Evolutionary conservation across 805 yeast genomes (phyloP), one percentile per base, ranked within the genome.

Genomic region (Myxozyma neglecta): DNA sequence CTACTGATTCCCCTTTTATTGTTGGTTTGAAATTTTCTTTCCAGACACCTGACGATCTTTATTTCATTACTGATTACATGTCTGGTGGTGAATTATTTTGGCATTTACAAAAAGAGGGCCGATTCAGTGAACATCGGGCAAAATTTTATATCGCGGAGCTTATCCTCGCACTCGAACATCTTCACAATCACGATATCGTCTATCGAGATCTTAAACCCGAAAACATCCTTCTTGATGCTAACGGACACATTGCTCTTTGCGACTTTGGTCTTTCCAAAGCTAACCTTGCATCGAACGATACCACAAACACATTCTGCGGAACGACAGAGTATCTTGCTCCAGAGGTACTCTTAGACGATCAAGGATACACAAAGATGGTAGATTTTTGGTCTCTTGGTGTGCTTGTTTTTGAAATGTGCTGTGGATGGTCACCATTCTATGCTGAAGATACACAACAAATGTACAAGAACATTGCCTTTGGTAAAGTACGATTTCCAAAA

Each of bases 301-400:
- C 97, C 45, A 92, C 97, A 3, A 94, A 93, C 75, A 94, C 99
- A 0, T 94, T 94, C 71, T 94, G 99, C 76, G 99, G 99, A 61
- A 94, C 99, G 20, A 94, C 99, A 6, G 99, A 94, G 78, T 94
- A 94, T 75, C 81, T 94, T 66, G 99, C 99, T 0, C 99, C 99
- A 1, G 99, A 94, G 75, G 96, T 94, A 16, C 80, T 94, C 68
- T 80, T 94, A 57, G 98, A 94, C 77, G 99, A 94, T 75, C 83
- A 89, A 57, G 99, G 99, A 16, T 94, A 94, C 77, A 94, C 98
- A 43, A 91, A 92, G 76, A 93, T 94, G 98, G 99, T 94, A 64
- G 99, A 94, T 75, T 94, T 94, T 71, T 94, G 99, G 99, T 92
- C 98, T 1, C 79, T 94, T 61, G 99, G 99, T 63, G 99, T 94